These are phyloP conservation scores for Trichosporon sp. DNA, from an alignment of 1,284 basidiomycete species.

Conservation along the genomic window DNA sequence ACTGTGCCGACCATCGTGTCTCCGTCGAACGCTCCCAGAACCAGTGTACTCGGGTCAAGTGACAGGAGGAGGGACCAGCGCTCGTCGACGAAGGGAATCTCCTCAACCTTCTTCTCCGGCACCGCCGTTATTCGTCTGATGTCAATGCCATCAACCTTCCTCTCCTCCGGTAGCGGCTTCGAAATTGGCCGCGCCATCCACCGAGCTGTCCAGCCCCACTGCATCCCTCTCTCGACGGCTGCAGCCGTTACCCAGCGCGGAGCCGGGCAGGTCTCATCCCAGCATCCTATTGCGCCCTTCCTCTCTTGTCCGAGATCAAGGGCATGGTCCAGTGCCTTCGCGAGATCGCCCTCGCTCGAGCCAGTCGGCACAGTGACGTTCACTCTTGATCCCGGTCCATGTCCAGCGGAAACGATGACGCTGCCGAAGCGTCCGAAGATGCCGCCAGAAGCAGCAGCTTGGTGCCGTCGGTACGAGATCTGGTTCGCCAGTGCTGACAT, in stretches of 20 bases:
- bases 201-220: conserved; percentile 18
- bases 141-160: neutral
- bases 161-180: neutral
- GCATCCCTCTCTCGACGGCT: neutral
- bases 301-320: neutral
- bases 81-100: neutral
- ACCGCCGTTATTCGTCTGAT: neutral
- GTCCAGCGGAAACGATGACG: neutral
- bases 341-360: neutral
- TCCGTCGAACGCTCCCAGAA: conserved; percentile 1
- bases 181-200: conserved; percentile 6
- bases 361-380: neutral
- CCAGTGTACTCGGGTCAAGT: neutral
- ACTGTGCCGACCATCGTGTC: conserved; percentile 7
- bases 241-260: conserved; percentile 6
- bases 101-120: neutral
- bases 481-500: neutral
- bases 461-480: neutral
- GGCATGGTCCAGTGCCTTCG: neutral
- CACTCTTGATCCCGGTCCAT: neutral
- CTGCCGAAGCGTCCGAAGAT: neutral
- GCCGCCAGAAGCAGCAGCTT: neutral
- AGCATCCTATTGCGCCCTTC: conserved; percentile 1
- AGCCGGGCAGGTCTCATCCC: neutral
- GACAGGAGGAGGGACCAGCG: neutral